Base-by-base conservation (phyloP, 306 rosid genomes). In the Macrotyloma uniflorum region DNA sequence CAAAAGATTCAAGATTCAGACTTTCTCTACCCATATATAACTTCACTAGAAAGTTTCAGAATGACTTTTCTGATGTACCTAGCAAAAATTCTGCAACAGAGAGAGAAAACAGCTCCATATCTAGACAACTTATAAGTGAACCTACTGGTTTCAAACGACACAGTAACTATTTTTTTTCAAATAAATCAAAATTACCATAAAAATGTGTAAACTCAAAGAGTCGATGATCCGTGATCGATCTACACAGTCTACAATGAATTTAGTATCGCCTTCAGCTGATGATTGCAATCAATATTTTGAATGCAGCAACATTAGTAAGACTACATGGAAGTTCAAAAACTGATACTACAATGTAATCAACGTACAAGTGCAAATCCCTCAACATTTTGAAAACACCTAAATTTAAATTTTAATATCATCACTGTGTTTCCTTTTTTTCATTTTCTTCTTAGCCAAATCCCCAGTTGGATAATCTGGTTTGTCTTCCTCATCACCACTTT, bases 371-470 rank as follows among this genome's bases (percentile, higher is more conserved):
- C 73, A 81, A 74, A 74, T 45, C 19, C 33, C 35, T 55, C 63
- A 55, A 66, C 55, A 67, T 74, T 35, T 55, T 45, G 30, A 42
- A 67, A 36, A 42, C 38, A 43, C 59, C 40, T n/a, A n/a, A n/a
- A n/a, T n/a, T n/a, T 20, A 77, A 15, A 22, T 53, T 32, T 66
- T 33, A 24, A 24, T 11, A 43, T 74, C 22, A 16, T 16, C 58
- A 7, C 40, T 4, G 3, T 75, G 78, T 61, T 82, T 76, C 53
- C 33, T 82, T 62, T 82, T n/a, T n/a, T n/a, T 76, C 74, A 28
- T 69, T 82, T n/a, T 76, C 77, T 81, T 82, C 42, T 80, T 67
- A 10, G 50, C 22, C n/a, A 7, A 14, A 23, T 58, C 80, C 55
- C 45, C 59, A 0, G 82, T 33, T 74, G 11, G 58, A 45, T 81